Percentiles rank a stretch among this genome's conserved stretches.
These are phyloP conservation scores for Aspergillus tubingensis DNA, from an alignment of 2,329 filamentous ascomycete genomes.

Conservation along the genomic window DNA sequence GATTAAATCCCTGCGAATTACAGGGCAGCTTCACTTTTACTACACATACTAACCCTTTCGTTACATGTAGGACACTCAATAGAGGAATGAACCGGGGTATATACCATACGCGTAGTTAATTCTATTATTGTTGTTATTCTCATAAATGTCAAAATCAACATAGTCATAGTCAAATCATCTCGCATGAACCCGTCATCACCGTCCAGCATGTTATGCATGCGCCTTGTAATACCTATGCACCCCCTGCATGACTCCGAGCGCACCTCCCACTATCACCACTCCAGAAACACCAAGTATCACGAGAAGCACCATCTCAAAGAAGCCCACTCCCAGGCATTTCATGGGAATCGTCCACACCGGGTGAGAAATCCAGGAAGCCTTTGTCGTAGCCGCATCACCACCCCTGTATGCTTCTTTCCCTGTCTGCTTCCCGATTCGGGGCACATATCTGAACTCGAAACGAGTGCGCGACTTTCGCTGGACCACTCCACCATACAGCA, in stretches of 20 bases:
- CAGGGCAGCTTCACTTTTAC: not conserved
- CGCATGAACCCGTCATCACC: not conserved
- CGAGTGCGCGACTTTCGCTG: slow-evolving; percentile 33
- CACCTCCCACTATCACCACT: not conserved
- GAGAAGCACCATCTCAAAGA: slow-evolving; percentile 6
- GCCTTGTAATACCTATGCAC: not conserved
- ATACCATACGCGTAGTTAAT: not conserved
- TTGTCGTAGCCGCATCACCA: not conserved
- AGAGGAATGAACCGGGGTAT: not conserved
- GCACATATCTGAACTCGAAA: slow-evolving; percentile 40
- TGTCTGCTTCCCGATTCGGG: slow-evolving; percentile 15
- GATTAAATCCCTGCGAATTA: not conserved
- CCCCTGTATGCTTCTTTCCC: slow-evolving; percentile 10
- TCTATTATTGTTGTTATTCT: too few relatives aligned
- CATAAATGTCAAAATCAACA: not conserved
- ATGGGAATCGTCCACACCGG: not conserved
- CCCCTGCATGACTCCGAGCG: not conserved
- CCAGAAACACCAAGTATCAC: not conserved
- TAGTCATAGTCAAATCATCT: not conserved
- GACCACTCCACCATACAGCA: slow-evolving; percentile 33
- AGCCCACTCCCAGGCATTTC: not conserved
- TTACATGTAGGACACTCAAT: not conserved
- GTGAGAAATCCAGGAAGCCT: not conserved
- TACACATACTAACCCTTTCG: not conserved
- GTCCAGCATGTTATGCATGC: not conserved